Percentiles rank a stretch among this genome's conserved stretches.
These are phyloP conservation scores for Colletotrichum phormii DNA, from an alignment of 2,329 filamentous ascomycete genomes.

Conservation along the genomic window DNA sequence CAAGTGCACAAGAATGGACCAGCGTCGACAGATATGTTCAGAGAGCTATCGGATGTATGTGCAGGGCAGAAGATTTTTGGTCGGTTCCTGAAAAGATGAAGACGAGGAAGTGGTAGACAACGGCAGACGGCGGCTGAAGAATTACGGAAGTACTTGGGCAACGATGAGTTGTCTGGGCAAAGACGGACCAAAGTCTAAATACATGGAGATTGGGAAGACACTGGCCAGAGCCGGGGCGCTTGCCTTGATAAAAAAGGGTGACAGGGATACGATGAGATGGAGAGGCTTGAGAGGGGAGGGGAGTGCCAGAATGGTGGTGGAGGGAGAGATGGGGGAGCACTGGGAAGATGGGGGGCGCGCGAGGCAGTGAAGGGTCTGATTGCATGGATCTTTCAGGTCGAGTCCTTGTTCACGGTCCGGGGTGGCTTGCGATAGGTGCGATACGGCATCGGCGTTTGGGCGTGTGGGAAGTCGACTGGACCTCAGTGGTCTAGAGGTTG, in stretches of 20 bases:
- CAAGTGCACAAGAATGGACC: neutral
- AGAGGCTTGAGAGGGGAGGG: conserved; percentile 12
- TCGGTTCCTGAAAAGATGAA: neutral
- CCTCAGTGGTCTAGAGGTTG: neutral
- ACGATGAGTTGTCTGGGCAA: neutral
- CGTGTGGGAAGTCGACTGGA: neutral
- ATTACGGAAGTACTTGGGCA: neutral
- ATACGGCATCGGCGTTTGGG: conserved; percentile 8
- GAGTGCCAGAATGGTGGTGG: neutral
- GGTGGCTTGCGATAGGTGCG: conserved; percentile 29
- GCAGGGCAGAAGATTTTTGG: neutral
- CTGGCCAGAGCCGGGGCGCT: conserved; percentile 12
- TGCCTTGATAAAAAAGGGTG: conserved; percentile 16
- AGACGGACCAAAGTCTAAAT: conserved; percentile 34
- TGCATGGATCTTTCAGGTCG: conserved; percentile 24
- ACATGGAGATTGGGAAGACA: conserved; percentile 24
- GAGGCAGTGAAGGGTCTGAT: conserved; percentile 34
- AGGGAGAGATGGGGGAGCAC: conserved; percentile 1
- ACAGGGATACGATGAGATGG: conserved; percentile 29
- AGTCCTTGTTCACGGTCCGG: conserved; percentile 11
- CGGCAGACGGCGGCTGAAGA: neutral
- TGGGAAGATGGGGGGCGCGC: neutral
- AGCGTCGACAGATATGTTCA: neutral
- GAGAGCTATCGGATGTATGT: neutral
- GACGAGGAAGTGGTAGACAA: neutral